A percentile compares a stretch with the other conserved stretches of the same genome.
phyloP scores from a whole-genome alignment of 495 filamentous ascomycete genomes.

The Aspergillus cavernicola region DNA sequence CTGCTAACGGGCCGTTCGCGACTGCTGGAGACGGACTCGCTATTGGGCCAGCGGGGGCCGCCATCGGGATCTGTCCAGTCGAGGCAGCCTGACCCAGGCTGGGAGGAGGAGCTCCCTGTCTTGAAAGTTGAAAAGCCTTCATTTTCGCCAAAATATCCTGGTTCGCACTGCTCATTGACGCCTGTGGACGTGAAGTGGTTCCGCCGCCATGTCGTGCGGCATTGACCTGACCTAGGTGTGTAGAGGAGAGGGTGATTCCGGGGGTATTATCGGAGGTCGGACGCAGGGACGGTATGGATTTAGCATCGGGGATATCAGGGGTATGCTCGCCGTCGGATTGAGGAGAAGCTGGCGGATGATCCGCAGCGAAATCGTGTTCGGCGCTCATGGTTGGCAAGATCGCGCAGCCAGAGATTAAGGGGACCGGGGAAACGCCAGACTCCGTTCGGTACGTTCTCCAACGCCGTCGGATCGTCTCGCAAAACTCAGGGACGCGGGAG shows the following conservation, averaged over 20 bases:
- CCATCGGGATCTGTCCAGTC: conserved; percentile 34
- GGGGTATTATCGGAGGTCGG: conserved; percentile 28
- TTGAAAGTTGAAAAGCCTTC: conserved; percentile 68
- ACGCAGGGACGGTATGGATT: conserved; percentile 26
- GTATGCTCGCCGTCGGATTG: conserved; percentile 19
- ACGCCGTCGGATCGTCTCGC: conserved; percentile 7
- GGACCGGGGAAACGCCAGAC: not conserved
- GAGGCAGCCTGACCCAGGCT: conserved; percentile 29
- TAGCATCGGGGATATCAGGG: conserved; percentile 22
- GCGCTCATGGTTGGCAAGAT: conserved; percentile 14
- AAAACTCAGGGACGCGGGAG: not conserved
- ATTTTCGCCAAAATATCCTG: conserved; percentile 81
- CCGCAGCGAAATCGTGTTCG: conserved; percentile 17
- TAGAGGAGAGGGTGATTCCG: conserved; percentile 70
- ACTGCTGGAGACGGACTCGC: conserved; percentile 17
- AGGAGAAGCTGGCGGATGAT: conserved; percentile 14
- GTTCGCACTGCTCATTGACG: conserved; percentile 56
- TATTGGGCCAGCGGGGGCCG: conserved; percentile 11
- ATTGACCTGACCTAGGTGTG: conserved; percentile 75
- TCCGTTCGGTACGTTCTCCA: conserved; percentile 10
- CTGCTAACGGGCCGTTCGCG: conserved; percentile 27
- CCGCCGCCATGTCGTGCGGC: conserved; percentile 60
- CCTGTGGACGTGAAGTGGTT: conserved; percentile 43
- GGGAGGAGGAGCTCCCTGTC: conserved; percentile 54
- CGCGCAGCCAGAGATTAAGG: conserved; percentile 1